Evolutionary conservation across 352 stramenopile species (phyloP).

Genomic region (Discostella stelligera): DNA sequence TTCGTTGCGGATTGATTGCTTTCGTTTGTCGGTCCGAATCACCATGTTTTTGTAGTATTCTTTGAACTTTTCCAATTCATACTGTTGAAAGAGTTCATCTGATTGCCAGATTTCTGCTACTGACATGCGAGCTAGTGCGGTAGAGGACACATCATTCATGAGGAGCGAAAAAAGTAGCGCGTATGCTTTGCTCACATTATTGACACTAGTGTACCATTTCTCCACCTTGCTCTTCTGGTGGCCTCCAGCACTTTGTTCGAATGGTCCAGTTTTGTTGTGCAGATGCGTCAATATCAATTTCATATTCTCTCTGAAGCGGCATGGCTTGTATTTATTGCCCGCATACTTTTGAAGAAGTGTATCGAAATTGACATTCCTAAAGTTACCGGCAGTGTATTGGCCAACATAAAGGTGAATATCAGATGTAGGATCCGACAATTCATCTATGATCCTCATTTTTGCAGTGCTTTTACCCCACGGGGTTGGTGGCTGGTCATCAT

Average conservation of each 20-base stretch:
- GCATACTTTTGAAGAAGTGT: background rate
- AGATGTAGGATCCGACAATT: background rate
- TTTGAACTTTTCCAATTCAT: constrained; percentile 9
- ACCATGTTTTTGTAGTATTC: constrained; percentile 11
- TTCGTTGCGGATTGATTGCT: background rate
- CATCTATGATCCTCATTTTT: constrained; percentile 9
- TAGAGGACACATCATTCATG: constrained; percentile 7
- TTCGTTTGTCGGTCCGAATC: background rate
- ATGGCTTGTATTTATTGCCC: background rate
- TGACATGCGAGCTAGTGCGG: background rate
- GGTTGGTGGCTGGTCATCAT: constrained; percentile 20
- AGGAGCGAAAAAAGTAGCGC: background rate
- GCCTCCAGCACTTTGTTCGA: background rate
- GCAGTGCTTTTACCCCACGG: constrained; percentile 19
- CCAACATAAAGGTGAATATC: background rate
- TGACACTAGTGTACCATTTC: constrained; percentile 6
- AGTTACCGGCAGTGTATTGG: background rate
- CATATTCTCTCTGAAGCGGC: background rate
- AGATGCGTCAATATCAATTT: background rate
- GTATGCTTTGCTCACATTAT: constrained; percentile 6
- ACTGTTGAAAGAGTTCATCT: constrained; percentile 5
- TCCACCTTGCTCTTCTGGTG: background rate
- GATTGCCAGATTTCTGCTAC: constrained; percentile 9
- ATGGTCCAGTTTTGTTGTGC: background rate
- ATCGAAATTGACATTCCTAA: background rate